Percentiles rank a stretch among this genome's conserved stretches.
Evolutionary conservation across 805 yeast species (phyloP).

Genomic region (Candida boidinii): DNA sequence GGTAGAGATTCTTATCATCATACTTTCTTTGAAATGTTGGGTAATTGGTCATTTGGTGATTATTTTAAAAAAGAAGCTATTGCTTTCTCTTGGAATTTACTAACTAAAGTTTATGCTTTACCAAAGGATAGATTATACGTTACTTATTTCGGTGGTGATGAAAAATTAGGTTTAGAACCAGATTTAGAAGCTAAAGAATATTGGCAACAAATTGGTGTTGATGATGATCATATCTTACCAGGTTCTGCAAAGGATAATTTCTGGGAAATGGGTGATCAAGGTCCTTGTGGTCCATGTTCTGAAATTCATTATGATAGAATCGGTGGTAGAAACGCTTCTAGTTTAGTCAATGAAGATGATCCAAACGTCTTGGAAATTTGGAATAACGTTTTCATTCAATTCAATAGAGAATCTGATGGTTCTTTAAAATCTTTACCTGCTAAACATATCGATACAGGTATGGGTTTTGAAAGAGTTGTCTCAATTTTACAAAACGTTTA

Average conservation of each 20-base stretch:
- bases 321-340: constrained; percentile 94
- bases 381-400: constrained; percentile 97
- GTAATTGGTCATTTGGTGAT: constrained; percentile 99
- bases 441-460: constrained; percentile 95
- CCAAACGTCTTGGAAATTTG: constrained; percentile 97
- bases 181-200: constrained; percentile 87
- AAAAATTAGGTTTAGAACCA: constrained; percentile 71
- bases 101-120: constrained; percentile 79
- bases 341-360: constrained; percentile 90
- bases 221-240: constrained; percentile 86
- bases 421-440: constrained; percentile 79
- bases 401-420: constrained; percentile 86
- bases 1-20: constrained; percentile 98
- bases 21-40: constrained; percentile 98
- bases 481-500: constrained; percentile 84
- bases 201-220: constrained; percentile 85
- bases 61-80: constrained; percentile 95
- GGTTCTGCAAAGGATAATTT: constrained; percentile 89
- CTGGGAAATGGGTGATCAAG: constrained; percentile 99
- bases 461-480: constrained; percentile 97
- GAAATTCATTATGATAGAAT: constrained; percentile 97
- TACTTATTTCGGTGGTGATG: constrained; percentile 94
- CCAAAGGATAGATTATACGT: constrained; percentile 79
- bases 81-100: constrained; percentile 80
- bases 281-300: constrained; percentile 99